These are phyloP conservation scores for Entamoeba dispar DNA, from an alignment of 208 protist species.

Conservation along the genomic window DNA sequence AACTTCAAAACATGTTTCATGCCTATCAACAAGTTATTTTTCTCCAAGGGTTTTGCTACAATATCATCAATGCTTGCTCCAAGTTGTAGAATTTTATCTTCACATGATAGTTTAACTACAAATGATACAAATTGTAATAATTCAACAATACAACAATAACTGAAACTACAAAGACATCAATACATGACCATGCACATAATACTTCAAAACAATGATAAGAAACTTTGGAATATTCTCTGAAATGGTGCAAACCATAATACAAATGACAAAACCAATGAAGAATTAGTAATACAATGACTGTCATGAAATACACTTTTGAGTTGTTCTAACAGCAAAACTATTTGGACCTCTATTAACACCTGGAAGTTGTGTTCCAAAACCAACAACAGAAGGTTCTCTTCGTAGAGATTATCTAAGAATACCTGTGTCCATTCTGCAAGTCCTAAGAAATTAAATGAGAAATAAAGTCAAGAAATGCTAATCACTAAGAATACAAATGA, in stretches of 20 bases:
- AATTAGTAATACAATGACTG: conserved; percentile 32
- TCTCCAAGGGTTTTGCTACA: not conserved
- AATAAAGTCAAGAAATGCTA: not conserved
- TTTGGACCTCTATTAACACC: not conserved
- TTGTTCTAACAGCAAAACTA: not conserved
- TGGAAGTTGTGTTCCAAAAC: not conserved
- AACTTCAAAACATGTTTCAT: not conserved
- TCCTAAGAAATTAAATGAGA: not conserved
- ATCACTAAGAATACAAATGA: not conserved
- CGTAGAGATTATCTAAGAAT: not conserved
- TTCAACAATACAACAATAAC: conserved; percentile 59
- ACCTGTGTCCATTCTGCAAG: not conserved
- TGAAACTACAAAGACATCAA: conserved; percentile 57
- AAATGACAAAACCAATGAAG: conserved; percentile 31
- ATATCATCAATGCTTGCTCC: not conserved
- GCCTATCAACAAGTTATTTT: not conserved
- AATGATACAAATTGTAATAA: conserved; percentile 61
- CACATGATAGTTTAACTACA: conserved; percentile 40
- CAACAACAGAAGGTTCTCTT: not conserved
- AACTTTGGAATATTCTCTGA: conserved; percentile 12
- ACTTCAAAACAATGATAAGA: conserved; percentile 34
- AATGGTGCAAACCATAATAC: conserved; percentile 42
- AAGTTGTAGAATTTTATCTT: not conserved
- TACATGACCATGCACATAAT: conserved; percentile 58
- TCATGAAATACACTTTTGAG: not conserved